These are phyloP conservation scores for Heimioporus sp. DNA, from an alignment of 768 basidiomycete species.

Conservation along the genomic window DNA sequence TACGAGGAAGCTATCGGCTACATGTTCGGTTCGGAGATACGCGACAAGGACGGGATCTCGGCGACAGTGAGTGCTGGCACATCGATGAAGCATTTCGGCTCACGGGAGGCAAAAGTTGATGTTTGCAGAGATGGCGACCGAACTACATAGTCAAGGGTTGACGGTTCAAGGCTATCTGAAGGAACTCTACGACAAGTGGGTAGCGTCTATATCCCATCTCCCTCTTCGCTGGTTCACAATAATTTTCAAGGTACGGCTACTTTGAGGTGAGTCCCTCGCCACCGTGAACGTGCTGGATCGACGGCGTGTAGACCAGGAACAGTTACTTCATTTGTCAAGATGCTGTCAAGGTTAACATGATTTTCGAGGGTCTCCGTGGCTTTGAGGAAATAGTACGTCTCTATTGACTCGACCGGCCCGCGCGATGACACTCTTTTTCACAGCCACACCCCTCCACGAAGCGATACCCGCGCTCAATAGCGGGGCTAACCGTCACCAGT, in stretches of 20 bases:
- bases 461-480: constrained; percentile 63
- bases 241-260: constrained; percentile 60
- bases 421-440: background rate
- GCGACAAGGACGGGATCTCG: constrained; percentile 87
- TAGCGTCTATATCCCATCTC: background rate
- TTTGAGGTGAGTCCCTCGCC: constrained; percentile 52
- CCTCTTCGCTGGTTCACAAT: background rate
- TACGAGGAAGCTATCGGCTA: constrained; percentile 94
- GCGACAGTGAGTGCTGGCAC: constrained; percentile 54
- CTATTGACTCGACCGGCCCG: background rate
- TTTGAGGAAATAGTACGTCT: constrained; percentile 41
- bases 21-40: constrained; percentile 77
- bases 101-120: constrained; percentile 41
- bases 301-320: constrained; percentile 62
- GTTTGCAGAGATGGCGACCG: constrained; percentile 66
- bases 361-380: constrained; percentile 66
- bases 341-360: constrained; percentile 57
- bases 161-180: constrained; percentile 57
- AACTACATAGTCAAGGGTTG: constrained; percentile 48
- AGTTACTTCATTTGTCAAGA: constrained; percentile 80
- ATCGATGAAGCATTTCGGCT: background rate
- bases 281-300: background rate
- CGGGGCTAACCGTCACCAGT: constrained; percentile 54
- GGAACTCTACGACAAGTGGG: constrained; percentile 59
- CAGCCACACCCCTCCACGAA: constrained; percentile 18